phyloP scores from a whole-genome alignment of 352 stramenopile genomes.

The Globisporangium yorkense region DNA sequence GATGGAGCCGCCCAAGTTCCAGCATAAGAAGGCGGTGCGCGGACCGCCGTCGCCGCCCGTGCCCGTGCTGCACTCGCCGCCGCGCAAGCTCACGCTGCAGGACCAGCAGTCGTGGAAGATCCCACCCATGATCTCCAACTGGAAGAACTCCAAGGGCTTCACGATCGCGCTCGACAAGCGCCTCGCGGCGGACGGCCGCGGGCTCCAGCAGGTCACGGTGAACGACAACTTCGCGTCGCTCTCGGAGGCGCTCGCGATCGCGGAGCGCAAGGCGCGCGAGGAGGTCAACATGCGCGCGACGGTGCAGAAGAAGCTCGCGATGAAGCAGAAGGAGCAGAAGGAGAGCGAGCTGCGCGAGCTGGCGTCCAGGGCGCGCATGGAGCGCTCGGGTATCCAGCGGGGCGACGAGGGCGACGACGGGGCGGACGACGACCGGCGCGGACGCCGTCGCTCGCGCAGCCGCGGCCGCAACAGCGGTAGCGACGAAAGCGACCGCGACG shows the following conservation, averaged over 20 bases:
- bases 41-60: conserved; percentile 87
- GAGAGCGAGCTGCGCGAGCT: conserved; percentile 94
- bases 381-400: conserved; percentile 74
- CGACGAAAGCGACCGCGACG: conserved; percentile 33
- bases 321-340: conserved; percentile 94
- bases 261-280: conserved; percentile 95
- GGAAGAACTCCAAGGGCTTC: conserved; percentile 99
- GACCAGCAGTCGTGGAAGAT: conserved; percentile 99
- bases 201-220: conserved; percentile 93
- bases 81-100: conserved; percentile 87
- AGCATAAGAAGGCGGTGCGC: conserved; percentile 96
- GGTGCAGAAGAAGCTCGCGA: conserved; percentile 82
- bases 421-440: conserved; percentile 20
- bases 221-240: conserved; percentile 99
- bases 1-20: conserved; percentile 99
- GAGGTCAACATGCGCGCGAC: conserved; percentile 95
- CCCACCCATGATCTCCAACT: conserved; percentile 98
- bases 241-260: conserved; percentile 96
- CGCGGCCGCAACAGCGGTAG: conserved; percentile 13
- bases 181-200: conserved; percentile 95
- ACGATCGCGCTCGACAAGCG: conserved; percentile 99
- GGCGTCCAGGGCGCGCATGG: conserved; percentile 90
- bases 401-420: conserved; percentile 12
- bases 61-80: conserved; percentile 91
- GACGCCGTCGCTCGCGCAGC: conserved; percentile 9